A percentile compares a stretch with the other conserved stretches of the same genome.
phyloP scores from a whole-genome alignment of 2,329 filamentous ascomycete species.

The Chaetomiaceae sp. region DNA sequence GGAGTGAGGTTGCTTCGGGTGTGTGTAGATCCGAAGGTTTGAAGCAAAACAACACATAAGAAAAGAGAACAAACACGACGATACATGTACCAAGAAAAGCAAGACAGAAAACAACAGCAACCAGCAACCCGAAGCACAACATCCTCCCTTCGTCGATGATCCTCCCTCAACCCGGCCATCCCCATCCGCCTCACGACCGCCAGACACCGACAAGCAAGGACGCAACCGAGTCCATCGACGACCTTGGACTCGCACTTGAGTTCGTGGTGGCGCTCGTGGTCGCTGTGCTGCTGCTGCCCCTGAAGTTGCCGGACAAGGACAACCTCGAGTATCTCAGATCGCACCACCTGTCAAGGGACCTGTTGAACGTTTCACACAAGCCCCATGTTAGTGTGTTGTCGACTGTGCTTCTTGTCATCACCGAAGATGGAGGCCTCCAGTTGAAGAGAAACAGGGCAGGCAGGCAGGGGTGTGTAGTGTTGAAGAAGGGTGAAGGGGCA shows the following conservation, averaged over 20 bases:
- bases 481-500: not conserved
- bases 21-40: not conserved
- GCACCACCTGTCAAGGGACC: conserved; percentile 11
- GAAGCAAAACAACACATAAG: not conserved
- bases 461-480: not conserved
- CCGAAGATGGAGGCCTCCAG: not conserved
- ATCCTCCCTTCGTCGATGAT: not conserved
- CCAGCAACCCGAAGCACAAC: conserved; percentile 4
- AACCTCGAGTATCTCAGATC: not conserved
- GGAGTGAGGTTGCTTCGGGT: not conserved
- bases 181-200: not conserved
- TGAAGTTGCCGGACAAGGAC: not conserved
- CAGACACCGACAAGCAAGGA: not conserved
- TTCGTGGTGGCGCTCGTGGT: not conserved
- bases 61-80: not conserved
- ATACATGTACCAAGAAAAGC: too few species aligned
- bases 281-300: not conserved
- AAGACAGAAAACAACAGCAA: not conserved
- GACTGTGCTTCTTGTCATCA: not conserved
- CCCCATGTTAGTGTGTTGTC: conserved; percentile 10
- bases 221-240: conserved; percentile 15
- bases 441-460: not conserved
- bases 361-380: not conserved
- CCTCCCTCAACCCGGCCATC: not conserved
- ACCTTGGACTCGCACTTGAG: conserved; percentile 5